Conservation (phyloP, 148 eudicot species). For the Rhododendron simsii region DNA sequence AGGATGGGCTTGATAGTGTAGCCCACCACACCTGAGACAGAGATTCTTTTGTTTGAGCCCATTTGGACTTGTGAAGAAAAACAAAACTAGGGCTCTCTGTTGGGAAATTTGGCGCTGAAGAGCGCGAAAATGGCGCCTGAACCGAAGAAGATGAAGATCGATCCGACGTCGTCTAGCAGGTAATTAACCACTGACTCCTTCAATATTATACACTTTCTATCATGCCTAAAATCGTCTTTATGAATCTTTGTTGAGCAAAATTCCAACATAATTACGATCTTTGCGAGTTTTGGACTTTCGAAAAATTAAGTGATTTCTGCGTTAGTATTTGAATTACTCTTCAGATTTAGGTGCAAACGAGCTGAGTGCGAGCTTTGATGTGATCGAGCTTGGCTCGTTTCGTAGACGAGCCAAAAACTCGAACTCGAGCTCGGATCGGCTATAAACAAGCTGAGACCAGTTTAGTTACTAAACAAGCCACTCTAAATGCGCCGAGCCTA, state of each 20-base stretch:
- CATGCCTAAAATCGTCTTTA: not conserved
- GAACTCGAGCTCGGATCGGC: too few relatives aligned
- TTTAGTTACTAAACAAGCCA: too few relatives aligned
- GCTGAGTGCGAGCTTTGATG: not conserved
- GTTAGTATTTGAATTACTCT: not conserved
- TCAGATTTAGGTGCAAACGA: not conserved
- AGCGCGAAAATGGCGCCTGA: slow-evolving; percentile 24
- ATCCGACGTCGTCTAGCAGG: slow-evolving; percentile 27
- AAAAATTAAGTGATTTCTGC: not conserved
- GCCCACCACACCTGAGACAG: not conserved
- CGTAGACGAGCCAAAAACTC: too few relatives aligned
- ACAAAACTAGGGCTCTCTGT: not conserved
- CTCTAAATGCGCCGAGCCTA: too few relatives aligned
- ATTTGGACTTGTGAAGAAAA: not conserved
- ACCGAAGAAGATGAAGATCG: slow-evolving; percentile 29
- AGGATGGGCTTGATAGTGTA: not conserved
- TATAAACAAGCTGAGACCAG: too few relatives aligned
- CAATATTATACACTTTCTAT: not conserved
- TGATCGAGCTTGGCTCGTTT: too few relatives aligned
- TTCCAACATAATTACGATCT: not conserved
- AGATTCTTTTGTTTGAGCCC: not conserved
- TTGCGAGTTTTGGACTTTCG: not conserved
- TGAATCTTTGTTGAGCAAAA: not conserved
- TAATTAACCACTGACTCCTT: not conserved
- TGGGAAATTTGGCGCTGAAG: not conserved